Conservation (phyloP, 768 basidiomycete genomes). For the Fomitopsis serialis region DNA sequence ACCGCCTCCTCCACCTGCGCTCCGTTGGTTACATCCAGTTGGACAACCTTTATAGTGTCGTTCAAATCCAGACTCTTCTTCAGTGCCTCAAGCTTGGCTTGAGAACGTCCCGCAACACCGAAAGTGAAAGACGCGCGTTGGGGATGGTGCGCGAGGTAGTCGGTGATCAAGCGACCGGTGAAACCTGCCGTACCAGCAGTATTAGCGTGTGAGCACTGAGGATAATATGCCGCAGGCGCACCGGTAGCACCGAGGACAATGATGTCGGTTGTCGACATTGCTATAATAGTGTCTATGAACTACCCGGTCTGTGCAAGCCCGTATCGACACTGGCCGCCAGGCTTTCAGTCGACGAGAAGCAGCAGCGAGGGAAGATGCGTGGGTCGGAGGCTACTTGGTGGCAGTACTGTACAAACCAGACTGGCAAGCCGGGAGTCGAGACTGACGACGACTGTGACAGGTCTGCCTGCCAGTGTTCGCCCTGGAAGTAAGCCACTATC, state of each 20-base stretch:
- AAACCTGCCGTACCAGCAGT: conserved; percentile 35
- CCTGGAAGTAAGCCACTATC: too few relatives aligned
- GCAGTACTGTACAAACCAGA: too few relatives aligned
- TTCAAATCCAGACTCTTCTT: conserved; percentile 41
- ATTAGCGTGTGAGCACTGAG: background rate
- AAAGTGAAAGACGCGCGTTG: conserved; percentile 57
- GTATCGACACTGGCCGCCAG: too few relatives aligned
- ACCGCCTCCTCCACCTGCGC: conserved; percentile 55
- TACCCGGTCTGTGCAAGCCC: too few relatives aligned
- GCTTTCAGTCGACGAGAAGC: too few relatives aligned
- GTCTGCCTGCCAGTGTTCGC: too few relatives aligned
- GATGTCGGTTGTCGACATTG: conserved; percentile 34
- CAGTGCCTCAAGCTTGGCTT: conserved; percentile 51
- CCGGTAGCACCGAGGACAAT: conserved; percentile 69
- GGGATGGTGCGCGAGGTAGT: conserved; percentile 63
- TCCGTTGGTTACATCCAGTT: conserved; percentile 55
- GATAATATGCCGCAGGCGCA: conserved; percentile 11
- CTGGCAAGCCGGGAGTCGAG: too few relatives aligned
- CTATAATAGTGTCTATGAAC: too few relatives aligned
- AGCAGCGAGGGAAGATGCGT: too few relatives aligned
- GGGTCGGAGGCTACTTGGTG: too few relatives aligned
- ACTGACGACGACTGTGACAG: too few relatives aligned
- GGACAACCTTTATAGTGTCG: conserved; percentile 36
- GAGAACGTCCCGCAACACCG: conserved; percentile 65
- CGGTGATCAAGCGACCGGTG: conserved; percentile 63